phyloP scores from a whole-genome alignment of 805 yeast genomes.

The Ogataea parapolymorpha region DNA sequence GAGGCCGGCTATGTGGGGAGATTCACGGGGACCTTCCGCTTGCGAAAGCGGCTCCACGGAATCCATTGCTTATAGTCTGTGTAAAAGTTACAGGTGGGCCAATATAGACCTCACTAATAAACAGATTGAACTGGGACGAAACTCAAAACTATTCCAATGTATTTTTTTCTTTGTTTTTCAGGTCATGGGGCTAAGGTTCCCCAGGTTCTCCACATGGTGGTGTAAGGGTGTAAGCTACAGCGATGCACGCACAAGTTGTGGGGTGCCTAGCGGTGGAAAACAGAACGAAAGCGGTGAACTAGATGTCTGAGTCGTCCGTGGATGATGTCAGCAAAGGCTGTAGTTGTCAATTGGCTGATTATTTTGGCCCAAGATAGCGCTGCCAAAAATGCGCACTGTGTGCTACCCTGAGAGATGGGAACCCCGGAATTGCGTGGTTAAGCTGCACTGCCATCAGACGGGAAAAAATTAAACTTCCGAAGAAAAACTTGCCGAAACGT shows the following conservation, averaged over 20 bases:
- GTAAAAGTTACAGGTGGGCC: neutral
- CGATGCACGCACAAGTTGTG: neutral
- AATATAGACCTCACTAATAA: neutral
- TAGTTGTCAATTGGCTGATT: no score
- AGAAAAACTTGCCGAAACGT: neutral
- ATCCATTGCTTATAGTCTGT: neutral
- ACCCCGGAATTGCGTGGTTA: slow-evolving; percentile 5
- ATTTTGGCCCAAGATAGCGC: no score
- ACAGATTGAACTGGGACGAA: neutral
- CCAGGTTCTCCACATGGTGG: slow-evolving; percentile 8
- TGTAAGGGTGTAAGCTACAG: slow-evolving; percentile 3
- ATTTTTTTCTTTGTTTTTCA: slow-evolving; percentile 1
- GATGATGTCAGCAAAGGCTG: no score
- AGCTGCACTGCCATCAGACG: no score
- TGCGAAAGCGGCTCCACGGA: neutral
- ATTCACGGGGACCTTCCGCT: slow-evolving; percentile 1
- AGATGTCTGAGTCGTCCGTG: no score
- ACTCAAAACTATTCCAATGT: neutral
- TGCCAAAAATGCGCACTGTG: neutral
- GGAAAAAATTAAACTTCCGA: no score
- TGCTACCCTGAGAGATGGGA: neutral
- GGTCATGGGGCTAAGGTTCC: slow-evolving; percentile 3
- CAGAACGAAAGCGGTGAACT: neutral
- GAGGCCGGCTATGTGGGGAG: neutral
- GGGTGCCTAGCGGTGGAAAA: no score